Conservation (phyloP, 805 yeast genomes). For the Schwanniomyces pseudopolymorphus region DNA sequence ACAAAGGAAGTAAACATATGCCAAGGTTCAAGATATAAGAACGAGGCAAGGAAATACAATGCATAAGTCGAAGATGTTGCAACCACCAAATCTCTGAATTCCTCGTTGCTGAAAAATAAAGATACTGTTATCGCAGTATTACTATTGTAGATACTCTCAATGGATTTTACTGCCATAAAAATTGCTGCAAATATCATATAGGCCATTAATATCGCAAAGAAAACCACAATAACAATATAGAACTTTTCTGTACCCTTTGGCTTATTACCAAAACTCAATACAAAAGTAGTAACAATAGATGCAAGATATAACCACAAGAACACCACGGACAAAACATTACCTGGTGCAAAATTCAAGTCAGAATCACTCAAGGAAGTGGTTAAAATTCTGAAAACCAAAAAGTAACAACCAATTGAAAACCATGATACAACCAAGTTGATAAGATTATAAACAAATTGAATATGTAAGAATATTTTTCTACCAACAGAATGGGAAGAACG, state of each 20-base stretch:
- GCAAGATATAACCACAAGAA: slow-evolving; percentile 58
- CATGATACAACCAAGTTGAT: slow-evolving; percentile 56
- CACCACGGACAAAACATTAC: slow-evolving; percentile 49
- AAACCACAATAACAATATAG: slow-evolving; percentile 51
- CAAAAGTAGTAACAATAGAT: slow-evolving; percentile 57
- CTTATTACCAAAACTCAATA: slow-evolving; percentile 62
- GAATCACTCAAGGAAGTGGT: slow-evolving; percentile 48
- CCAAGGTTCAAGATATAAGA: slow-evolving; percentile 66
- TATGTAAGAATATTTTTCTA: slow-evolving; percentile 50
- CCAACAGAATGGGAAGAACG: slow-evolving; percentile 51
- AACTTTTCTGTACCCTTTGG: slow-evolving; percentile 60
- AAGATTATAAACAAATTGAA: slow-evolving; percentile 57
- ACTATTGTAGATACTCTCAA: slow-evolving; percentile 31
- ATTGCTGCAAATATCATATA: slow-evolving; percentile 60
- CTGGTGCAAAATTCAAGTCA: slow-evolving; percentile 43
- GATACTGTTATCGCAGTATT: slow-evolving; percentile 44
- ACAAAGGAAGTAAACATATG: slow-evolving; percentile 57
- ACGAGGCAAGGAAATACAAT: slow-evolving; percentile 56
- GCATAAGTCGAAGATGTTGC: slow-evolving; percentile 63
- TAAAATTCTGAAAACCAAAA: slow-evolving; percentile 61
- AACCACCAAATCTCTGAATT: slow-evolving; percentile 51
- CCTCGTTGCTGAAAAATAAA: slow-evolving; percentile 46
- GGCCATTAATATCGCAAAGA: slow-evolving; percentile 61
- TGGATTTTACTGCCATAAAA: slow-evolving; percentile 54
- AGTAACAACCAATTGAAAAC: slow-evolving; percentile 65